phyloP scores from a whole-genome alignment of 257 asterid species.

The Ligustrum vulgare region DNA sequence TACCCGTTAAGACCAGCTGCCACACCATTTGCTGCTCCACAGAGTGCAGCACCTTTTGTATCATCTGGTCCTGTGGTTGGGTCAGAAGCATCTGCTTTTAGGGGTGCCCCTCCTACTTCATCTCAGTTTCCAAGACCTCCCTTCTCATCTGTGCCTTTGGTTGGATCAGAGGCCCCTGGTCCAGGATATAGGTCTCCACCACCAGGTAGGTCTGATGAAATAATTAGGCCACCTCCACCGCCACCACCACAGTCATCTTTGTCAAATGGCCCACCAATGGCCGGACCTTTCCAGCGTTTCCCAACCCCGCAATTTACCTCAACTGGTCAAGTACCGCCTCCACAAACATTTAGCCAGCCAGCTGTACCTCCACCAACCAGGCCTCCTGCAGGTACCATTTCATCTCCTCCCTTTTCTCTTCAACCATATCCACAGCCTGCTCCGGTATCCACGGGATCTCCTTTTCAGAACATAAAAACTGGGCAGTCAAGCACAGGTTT shows the following conservation, averaged over 20 bases:
- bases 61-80: constrained; percentile 55
- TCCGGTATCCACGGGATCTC: constrained; percentile 57
- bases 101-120: constrained; percentile 33
- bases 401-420: constrained; percentile 38
- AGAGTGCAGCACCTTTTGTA: constrained; percentile 49
- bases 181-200: constrained; percentile 51
- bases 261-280: constrained; percentile 58
- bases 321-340: constrained; percentile 47
- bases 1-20: constrained; percentile 56
- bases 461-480: constrained; percentile 50
- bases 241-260: constrained; percentile 32
- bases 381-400: constrained; percentile 44
- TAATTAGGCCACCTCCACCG: constrained; percentile 53
- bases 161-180: constrained; percentile 44
- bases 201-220: constrained; percentile 48
- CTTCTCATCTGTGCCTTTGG: constrained; percentile 44
- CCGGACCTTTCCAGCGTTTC: constrained; percentile 56
- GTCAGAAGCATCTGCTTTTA: constrained; percentile 45
- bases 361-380: constrained; percentile 50
- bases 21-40: constrained; percentile 56
- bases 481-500: constrained; percentile 41
- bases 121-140: constrained; percentile 43
- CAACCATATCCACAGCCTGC: constrained; percentile 51
- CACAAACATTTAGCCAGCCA: constrained; percentile 49
- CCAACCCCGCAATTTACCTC: constrained; percentile 52